Base-by-base conservation (phyloP, 2,329 filamentous ascomycete genomes). In the Alternaria sp. region DNA sequence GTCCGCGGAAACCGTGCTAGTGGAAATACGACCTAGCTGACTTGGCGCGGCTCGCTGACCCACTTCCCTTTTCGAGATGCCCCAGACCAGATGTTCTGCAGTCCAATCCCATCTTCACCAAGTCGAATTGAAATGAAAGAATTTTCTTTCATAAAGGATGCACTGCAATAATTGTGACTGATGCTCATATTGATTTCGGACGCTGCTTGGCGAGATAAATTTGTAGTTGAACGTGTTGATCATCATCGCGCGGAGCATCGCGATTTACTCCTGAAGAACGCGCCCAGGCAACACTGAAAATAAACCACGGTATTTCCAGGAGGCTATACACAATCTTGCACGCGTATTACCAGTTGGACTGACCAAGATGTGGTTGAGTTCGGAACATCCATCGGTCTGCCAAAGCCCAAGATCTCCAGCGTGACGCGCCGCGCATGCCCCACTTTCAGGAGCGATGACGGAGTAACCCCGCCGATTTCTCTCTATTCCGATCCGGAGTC, bases 401-500 rank as follows among this genome's bases (percentile, higher is more conserved):
- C 26, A 32, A 23, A 49, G 23, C 36, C n/a, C 51, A 23, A 46
- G 25, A 62, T 62, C 21, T 19, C 43, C 59, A 57, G 32, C n/a
- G 21, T 15, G 47, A 58, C 54, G 55, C 28, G 49, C 40, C 45
- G 30, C 43, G 55, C 26, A 26, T 26, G 60, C 44, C 60, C 60
- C 60, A 59, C 60, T 62, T 58, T 54, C 49, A 67, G 69, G 69
- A 75, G 77, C 74, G 76, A 77, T 77, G 74, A 77, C 76, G 75
- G 74, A 77, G 73, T 68, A 62, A 59, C 69, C 70, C 70, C 65
- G 58, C 67, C 62, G 65, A 66, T 65, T 67, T 71, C 64, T 66
- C 65, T 69, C 58, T 66, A 73, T 59, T 76, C 72, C 72, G 74
- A 73, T 64, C 66, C 76, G 75, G 75, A 78, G 67, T 76, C 62